Evolutionary conservation across 768 basidiomycete genomes (phyloP).

Genomic region (Ramaria rubella): DNA sequence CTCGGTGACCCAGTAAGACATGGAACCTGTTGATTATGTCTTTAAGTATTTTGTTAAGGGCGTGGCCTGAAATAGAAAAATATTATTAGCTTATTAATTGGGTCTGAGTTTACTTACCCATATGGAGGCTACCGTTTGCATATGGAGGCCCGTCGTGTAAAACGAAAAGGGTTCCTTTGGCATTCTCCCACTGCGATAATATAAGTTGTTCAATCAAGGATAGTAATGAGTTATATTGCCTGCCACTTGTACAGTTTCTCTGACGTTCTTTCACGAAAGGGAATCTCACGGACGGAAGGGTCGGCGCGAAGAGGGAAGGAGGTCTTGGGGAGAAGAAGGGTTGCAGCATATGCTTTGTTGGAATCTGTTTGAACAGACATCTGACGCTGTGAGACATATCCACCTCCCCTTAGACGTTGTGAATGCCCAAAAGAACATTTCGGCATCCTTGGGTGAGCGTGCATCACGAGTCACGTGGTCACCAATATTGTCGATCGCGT

Average conservation of each 20-base stretch:
- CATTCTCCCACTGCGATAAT: conserved; percentile 52
- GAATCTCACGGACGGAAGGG: conserved; percentile 52
- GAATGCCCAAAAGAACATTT: no score
- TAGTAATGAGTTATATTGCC: conserved; percentile 20
- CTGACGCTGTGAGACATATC: not conserved
- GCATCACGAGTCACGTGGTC: no score
- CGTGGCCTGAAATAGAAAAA: conserved; percentile 59
- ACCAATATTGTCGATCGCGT: no score
- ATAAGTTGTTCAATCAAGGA: not conserved
- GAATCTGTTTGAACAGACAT: not conserved
- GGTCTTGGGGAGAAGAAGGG: conserved; percentile 79
- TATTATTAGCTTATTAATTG: not conserved
- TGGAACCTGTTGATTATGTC: conserved; percentile 92
- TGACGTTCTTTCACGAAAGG: conserved; percentile 56
- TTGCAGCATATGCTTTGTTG: conserved; percentile 43
- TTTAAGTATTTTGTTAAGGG: conserved; percentile 92
- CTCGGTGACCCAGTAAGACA: conserved; percentile 64
- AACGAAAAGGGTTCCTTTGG: conserved; percentile 65
- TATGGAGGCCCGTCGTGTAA: conserved; percentile 97
- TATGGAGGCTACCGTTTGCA: conserved; percentile 93
- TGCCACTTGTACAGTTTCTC: conserved; percentile 61
- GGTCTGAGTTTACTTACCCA: conserved; percentile 49
- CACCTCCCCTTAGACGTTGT: not conserved
- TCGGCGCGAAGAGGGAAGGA: conserved; percentile 68
- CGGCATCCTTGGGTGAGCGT: no score